These are phyloP conservation scores for Oryza officinalis DNA, from an alignment of 176 grass and related monocot genomes.

Conservation along the genomic window DNA sequence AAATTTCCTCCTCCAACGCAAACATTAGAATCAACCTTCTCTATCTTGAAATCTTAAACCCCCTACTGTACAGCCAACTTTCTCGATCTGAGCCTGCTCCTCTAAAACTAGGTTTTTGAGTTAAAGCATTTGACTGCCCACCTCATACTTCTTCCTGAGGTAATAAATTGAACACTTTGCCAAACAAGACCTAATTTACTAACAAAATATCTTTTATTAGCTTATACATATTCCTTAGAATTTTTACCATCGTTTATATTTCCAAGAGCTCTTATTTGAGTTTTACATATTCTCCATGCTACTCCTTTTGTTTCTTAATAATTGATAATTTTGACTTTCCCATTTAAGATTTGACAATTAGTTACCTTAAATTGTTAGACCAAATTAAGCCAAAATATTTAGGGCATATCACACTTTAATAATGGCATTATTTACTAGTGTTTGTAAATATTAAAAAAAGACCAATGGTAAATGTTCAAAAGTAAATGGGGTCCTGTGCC, in stretches of 20 bases:
- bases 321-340: too few species aligned
- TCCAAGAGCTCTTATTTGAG: background rate
- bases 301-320: too few species aligned
- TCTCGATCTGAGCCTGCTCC: background rate
- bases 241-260: background rate
- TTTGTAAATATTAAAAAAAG: too few species aligned
- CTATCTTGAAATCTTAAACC: background rate
- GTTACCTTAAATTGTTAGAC: too few species aligned
- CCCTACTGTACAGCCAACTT: background rate
- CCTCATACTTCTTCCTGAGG: background rate
- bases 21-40: background rate
- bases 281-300: background rate
- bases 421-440: too few species aligned
- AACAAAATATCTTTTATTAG: background rate
- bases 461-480: too few species aligned
- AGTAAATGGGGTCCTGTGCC: too few species aligned
- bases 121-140: background rate
- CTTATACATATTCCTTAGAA: background rate
- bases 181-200: too few species aligned
- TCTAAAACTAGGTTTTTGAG: background rate
- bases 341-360: too few species aligned
- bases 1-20: background rate
- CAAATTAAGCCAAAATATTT: too few species aligned
- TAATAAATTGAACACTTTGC: too few species aligned
- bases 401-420: too few species aligned